These are phyloP conservation scores for Russula foetens DNA, from an alignment of 768 basidiomycete genomes.

Conservation along the genomic window DNA sequence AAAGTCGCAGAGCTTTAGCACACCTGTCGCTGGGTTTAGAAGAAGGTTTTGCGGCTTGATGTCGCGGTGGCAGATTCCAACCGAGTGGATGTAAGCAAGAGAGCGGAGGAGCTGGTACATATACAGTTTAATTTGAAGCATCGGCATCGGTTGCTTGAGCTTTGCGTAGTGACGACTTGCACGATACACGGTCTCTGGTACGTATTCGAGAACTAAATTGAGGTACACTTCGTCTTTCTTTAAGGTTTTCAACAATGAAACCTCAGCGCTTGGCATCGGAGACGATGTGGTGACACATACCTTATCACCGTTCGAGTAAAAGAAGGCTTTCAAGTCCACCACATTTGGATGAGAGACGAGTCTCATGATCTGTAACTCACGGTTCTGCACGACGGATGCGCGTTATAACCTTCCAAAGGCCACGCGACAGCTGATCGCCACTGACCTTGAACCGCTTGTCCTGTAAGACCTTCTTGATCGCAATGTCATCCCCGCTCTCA, in stretches of 20 bases:
- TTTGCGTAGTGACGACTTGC: conserved; percentile 98
- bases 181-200: conserved; percentile 98
- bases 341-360: conserved; percentile 96
- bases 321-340: conserved; percentile 95
- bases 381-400: conserved; percentile 55
- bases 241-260: conserved; percentile 11
- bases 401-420: background rate
- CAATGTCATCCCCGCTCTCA: conserved; percentile 77
- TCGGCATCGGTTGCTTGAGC: conserved; percentile 99
- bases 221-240: conserved; percentile 99
- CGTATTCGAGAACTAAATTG: conserved; percentile 98
- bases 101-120: conserved; percentile 99
- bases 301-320: conserved; percentile 99
- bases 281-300: conserved; percentile 34
- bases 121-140: conserved; percentile 99
- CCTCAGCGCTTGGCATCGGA: background rate
- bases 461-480: conserved; percentile 99
- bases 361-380: conserved; percentile 98
- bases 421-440: conserved; percentile 18
- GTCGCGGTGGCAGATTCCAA: conserved; percentile 99
- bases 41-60: conserved; percentile 99
- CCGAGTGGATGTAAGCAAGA: conserved; percentile 97
- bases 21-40: conserved; percentile 92
- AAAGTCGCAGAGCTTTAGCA: conserved; percentile 98
- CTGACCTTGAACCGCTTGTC: conserved; percentile 99